Percentiles rank a stretch among this genome's conserved stretches.
Evolutionary conservation across 768 basidiomycete species (phyloP).

Genomic region (button mushroom (Agaricus bisporus)): DNA sequence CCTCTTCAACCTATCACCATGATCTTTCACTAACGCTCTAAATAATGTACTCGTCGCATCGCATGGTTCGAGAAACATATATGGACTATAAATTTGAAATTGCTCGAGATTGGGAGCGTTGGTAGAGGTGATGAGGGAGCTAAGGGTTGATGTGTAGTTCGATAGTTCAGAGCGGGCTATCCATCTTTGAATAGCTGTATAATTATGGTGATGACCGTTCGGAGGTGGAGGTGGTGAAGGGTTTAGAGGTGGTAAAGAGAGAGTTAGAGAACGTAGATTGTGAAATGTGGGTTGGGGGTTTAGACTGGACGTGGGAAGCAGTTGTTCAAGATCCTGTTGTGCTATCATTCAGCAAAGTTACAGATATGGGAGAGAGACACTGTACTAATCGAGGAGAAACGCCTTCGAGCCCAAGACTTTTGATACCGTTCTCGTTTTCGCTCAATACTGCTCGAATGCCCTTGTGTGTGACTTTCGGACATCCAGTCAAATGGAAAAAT

Average conservation of each 20-base stretch:
- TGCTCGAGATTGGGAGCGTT: slow-evolving; percentile 41
- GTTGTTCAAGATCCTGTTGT: slow-evolving; percentile 44
- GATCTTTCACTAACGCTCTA: slow-evolving; percentile 38
- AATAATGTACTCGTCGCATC: slow-evolving; percentile 44
- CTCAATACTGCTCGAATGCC: slow-evolving; percentile 51
- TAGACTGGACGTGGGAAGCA: not conserved
- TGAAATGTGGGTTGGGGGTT: slow-evolving; percentile 19
- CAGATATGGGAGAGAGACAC: not conserved
- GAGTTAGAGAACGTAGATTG: slow-evolving; percentile 25
- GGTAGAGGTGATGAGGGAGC: slow-evolving; percentile 31
- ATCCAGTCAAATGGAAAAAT: slow-evolving; percentile 58
- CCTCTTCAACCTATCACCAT: slow-evolving; percentile 43
- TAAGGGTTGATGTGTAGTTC: not conserved
- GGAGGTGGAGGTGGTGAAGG: not conserved
- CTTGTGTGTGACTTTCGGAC: slow-evolving; percentile 57
- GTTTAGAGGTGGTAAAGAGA: slow-evolving; percentile 41
- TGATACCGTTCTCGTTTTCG: slow-evolving; percentile 38
- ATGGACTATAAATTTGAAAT: slow-evolving; percentile 55
- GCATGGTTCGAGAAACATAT: slow-evolving; percentile 30
- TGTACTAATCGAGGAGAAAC: slow-evolving; percentile 56
- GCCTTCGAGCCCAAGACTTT: slow-evolving; percentile 54
- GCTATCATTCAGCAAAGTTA: not conserved
- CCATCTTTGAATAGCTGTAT: not conserved
- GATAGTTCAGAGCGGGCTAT: not conserved
- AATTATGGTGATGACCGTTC: not conserved